phyloP scores from a whole-genome alignment of 306 rosid genomes.

The Albizia julibrissin region DNA sequence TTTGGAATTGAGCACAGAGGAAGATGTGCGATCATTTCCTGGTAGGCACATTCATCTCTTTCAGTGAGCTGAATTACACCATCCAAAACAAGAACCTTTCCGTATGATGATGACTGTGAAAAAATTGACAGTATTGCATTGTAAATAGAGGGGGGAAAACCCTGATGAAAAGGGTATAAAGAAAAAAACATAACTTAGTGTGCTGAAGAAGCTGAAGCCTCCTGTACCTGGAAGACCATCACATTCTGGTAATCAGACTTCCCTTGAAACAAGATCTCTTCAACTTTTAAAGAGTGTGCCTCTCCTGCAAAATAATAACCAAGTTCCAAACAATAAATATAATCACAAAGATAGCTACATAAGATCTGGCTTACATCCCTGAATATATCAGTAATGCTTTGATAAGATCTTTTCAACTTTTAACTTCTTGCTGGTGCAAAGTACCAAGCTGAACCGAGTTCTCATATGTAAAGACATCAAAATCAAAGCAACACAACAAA shows the following conservation, averaged over 20 bases:
- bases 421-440: not conserved
- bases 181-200: not conserved
- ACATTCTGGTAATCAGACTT: conserved; percentile 94
- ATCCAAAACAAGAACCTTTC: conserved; percentile 94
- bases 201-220: conserved; percentile 14
- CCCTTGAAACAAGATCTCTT: conserved; percentile 81
- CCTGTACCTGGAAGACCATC: conserved; percentile 85
- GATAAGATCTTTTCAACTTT: not conserved
- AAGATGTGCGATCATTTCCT: conserved; percentile 97
- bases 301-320: conserved; percentile 64
- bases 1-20: conserved; percentile 92
- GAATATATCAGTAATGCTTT: not conserved
- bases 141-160: conserved; percentile 5
- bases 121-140: conserved; percentile 14
- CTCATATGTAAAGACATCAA: not conserved
- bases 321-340: conserved; percentile 16
- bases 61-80: conserved; percentile 99
- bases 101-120: conserved; percentile 92
- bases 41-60: conserved; percentile 99
- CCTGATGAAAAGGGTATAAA: not conserved
- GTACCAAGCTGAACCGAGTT: not conserved
- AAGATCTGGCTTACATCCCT: not conserved
- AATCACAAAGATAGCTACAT: not conserved
- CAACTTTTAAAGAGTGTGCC: conserved; percentile 98
- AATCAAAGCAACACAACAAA: not conserved